Base-by-base conservation (phyloP, 331 rosid genomes). In the Quercus phellos region DNA sequence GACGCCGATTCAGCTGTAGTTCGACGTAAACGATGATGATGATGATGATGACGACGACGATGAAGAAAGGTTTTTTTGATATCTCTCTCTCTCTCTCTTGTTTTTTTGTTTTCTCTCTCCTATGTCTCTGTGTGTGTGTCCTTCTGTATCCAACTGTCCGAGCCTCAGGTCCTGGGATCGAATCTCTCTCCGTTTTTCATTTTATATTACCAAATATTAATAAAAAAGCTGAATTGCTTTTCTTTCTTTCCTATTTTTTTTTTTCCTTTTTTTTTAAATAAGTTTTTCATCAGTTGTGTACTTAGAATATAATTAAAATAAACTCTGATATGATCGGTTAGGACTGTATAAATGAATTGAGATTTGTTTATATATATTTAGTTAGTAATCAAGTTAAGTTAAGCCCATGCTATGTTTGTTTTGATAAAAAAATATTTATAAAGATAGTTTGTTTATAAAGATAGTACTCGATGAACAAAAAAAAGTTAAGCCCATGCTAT, bases 131-230 rank as follows among this genome's bases (percentile, higher is more conserved):
- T 29, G 34, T 67, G 43, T 38, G 46, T 56, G 70, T 38, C 74
- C 50, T 61, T 75, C 69, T 81, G 80, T 70, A 74, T 76, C 90
- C 85, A 78, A 83, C 93, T 73, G 89, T 79, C 80, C 87, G 10
- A 75, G 78, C 7, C 68, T 67, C 43, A 42, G 80, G 82, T 74
- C 78, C 78, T n/a, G 21, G 51, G 89, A 90, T 85, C 89, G 89
- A 84, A 90, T 90, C 93, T 77, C 78, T 82, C 82, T 13, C 83
- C 55, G 74, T 76, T 70, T 80, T 43, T 68, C 4, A 1, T 4
- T 29, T 7, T 16, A 10, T 55, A 21, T 73, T 68, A 24, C 11
- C 2, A 11, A 64, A 26, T 19, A 6, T 2, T 66, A 32, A 17
- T 14, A 56, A 21, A 72, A 55, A 74, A 77, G 78, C 24, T 1